These are phyloP conservation scores for Sporothrix phasma DNA, from an alignment of 2,329 filamentous ascomycete species.

Conservation along the genomic window DNA sequence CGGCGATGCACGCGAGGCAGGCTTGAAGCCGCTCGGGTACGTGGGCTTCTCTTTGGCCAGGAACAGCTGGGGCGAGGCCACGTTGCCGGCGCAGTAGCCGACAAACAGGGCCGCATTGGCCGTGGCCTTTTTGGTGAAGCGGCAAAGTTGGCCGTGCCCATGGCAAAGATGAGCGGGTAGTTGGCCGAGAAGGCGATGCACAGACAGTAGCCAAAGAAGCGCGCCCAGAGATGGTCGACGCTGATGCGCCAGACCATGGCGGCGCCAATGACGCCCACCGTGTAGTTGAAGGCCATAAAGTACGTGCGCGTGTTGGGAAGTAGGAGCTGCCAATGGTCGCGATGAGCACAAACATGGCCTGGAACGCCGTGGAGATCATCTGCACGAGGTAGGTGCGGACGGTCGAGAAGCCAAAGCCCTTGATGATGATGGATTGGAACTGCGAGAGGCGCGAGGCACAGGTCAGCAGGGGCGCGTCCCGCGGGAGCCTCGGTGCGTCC, in stretches of 20 bases:
- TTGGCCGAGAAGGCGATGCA: slow-evolving; percentile 31
- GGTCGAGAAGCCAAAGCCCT: slow-evolving; percentile 25
- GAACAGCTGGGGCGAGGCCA: slow-evolving; percentile 38
- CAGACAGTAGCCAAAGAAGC: slow-evolving; percentile 40
- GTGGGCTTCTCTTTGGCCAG: slow-evolving; percentile 45
- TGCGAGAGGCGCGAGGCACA: slow-evolving; percentile 30
- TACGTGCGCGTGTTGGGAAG: slow-evolving; percentile 40
- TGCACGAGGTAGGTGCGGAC: slow-evolving; percentile 32
- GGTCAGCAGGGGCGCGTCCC: too few species aligned
- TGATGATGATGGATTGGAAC: slow-evolving; percentile 27
- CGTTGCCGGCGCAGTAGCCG: slow-evolving; percentile 49
- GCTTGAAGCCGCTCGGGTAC: slow-evolving; percentile 54
- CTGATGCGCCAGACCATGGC: slow-evolving; percentile 40
- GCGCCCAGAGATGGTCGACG: slow-evolving; percentile 36
- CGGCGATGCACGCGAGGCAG: too few species aligned
- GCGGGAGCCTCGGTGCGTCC: too few species aligned
- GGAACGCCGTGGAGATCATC: slow-evolving; percentile 50
- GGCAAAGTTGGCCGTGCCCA: slow-evolving; percentile 44
- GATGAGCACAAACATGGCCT: slow-evolving; percentile 42
- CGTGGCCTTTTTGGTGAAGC: slow-evolving; percentile 60
- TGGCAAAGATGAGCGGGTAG: slow-evolving; percentile 36
- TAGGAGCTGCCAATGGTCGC: slow-evolving; percentile 42
- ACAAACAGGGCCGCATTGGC: slow-evolving; percentile 56
- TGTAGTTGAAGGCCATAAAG: slow-evolving; percentile 46
- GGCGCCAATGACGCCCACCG: slow-evolving; percentile 43